Percentiles rank a stretch among this genome's conserved stretches.
phyloP scores from a whole-genome alignment of 805 yeast species.

The Monosporozyma solicola region DNA sequence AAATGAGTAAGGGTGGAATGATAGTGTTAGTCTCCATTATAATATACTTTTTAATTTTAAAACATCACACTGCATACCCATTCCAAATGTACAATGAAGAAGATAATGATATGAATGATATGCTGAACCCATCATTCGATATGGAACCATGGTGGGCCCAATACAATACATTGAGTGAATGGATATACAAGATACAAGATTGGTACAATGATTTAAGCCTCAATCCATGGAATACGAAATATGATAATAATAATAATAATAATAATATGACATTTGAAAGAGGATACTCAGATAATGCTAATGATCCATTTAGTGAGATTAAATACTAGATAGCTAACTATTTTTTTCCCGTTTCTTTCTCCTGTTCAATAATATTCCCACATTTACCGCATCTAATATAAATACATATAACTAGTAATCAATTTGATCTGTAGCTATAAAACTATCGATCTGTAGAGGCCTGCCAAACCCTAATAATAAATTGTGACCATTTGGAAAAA shows the following conservation, averaged over 20 bases:
- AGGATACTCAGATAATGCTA: background rate
- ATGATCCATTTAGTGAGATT: background rate
- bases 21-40: background rate
- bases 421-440: too few species aligned
- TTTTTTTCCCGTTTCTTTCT: background rate
- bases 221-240: background rate
- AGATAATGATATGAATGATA: background rate
- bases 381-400: too few species aligned
- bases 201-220: constrained; percentile 1
- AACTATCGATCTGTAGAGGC: too few species aligned
- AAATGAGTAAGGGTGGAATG: background rate
- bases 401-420: too few species aligned
- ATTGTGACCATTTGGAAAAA: too few species aligned
- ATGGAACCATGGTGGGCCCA: background rate
- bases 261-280: background rate
- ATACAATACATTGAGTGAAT: background rate
- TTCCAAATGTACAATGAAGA: background rate
- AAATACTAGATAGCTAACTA: background rate
- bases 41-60: background rate
- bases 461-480: too few species aligned
- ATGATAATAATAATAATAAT: background rate
- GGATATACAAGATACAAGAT: background rate
- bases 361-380: background rate
- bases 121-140: background rate
- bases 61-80: background rate